Base-by-base conservation (phyloP, 495 filamentous ascomycete species). In the Neurospora tetrasperma region DNA sequence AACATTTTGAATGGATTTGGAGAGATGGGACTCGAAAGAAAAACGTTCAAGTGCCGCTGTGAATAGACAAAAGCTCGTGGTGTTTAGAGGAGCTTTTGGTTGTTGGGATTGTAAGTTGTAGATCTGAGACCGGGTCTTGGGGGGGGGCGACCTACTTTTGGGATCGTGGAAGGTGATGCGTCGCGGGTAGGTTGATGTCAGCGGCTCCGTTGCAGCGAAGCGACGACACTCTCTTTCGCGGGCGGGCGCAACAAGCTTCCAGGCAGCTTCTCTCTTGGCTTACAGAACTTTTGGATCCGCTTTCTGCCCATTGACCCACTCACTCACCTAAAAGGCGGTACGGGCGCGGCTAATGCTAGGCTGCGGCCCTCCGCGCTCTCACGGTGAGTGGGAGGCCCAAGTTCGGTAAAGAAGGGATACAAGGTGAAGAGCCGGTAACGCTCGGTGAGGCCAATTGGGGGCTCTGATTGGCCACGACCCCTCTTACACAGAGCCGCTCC, bases 1-100 rank as follows among this genome's bases (percentile, higher is more conserved):
- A 99, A 98, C 95, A 98, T 97, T 70, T 77, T 96, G 82, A 72
- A 73, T 44, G 69, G 38, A 38, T 71, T 71, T 76, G 35, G 72
- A 75, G 40, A 20, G 16, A 18, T 38, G 42, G 12, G 40, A 48
- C 11, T 31, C 41, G 31, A 9, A 48, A 48, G 46, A 59, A 14
- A 54, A 38, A 10, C 3, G 16, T 41, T 5, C 7, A n/a, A 10
- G n/a, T 46, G 27, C 18, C 27, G 54, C 54, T 66, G 54, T 66
- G 8, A 9, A 66, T 35, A 2, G 3, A 7, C 48, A 59, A 59
- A 59, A 59, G 20, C 48, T 27, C 48, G 48, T 27, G 48, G 27
- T 66, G 27, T 1, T 66, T 27, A 14, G 48, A 27, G 11, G 5
- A 14, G 46, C 54, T 62, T 62, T 46, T 42, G 35, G 59, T 27